Evolutionary conservation across 768 basidiomycete species (phyloP), one percentile per base, ranked within the genome.

Genomic region (Mycena galopus): DNA sequence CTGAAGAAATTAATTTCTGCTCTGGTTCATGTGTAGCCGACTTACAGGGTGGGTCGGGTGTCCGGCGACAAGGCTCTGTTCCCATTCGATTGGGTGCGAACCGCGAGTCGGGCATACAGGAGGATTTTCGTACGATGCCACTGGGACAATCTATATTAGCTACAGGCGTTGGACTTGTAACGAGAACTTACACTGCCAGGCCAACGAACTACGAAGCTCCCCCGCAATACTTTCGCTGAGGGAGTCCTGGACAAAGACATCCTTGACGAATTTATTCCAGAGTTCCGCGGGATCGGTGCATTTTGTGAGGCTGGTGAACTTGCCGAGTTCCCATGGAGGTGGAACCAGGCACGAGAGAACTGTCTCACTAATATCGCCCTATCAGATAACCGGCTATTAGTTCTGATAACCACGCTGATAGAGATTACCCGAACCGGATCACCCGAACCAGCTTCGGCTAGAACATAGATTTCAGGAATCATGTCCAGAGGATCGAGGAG

Each of bases 401-500:
- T 16, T 10, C 47, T 29, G 61, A 37, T 32, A 25, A 37, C 55
- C 33, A 17, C 19, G 44, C 27, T 21, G 57, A 51, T 30, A 23
- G 57, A 56, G 64, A 71, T 51, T 53, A 67, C 70, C 23, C 74
- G 55, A 16, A 67, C 74, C 62, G 61, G 57, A 33, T 56, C 61
- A 10, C 56, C 60, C 30, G 71, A 62, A 32, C 32, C 16, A 23
- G 63, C 61, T 61, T 79, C 67, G n/a, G 73, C 72, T 21, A 84
- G 71, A 47, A 86, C 82, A 68, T 83, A 88, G 30, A 86, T 76
- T 35, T 80, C 81, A 1, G 87, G 86, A 21, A 85, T 65, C 88
- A 90, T 90, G 75, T 90, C 89, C n/a, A 90, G 79, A 6, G 89
- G 89, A 75, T 90, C 89, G 12, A 89, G 79, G 23, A 90, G 83